These are phyloP conservation scores for Penicillium mononematosum DNA, from an alignment of 495 filamentous ascomycete species.

Conservation along the genomic window DNA sequence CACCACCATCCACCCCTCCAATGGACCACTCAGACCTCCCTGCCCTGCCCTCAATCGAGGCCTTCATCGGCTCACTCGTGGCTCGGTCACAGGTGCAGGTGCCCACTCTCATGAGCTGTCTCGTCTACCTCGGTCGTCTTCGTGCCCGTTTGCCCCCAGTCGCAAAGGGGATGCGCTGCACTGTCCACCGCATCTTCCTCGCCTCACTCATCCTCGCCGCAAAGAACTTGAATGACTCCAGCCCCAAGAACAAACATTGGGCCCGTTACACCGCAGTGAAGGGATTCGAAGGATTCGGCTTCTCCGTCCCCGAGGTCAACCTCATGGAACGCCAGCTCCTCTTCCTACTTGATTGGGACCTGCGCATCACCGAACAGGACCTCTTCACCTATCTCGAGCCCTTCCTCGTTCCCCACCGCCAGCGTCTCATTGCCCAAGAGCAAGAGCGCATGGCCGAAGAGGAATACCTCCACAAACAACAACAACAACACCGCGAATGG, in stretches of 20 bases:
- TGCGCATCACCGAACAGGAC: conserved; percentile 78
- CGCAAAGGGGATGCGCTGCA: conserved; percentile 96
- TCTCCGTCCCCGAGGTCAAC: conserved; percentile 92
- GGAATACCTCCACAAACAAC: conserved; percentile 34
- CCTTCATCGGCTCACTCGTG: conserved; percentile 88
- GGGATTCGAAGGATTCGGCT: conserved; percentile 79
- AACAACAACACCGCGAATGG: conserved; percentile 44
- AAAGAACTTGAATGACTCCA: conserved; percentile 84
- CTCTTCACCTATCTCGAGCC: conserved; percentile 83
- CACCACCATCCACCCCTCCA: conserved; percentile 65
- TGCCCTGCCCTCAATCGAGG: conserved; percentile 72
- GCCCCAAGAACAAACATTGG: conserved; percentile 99
- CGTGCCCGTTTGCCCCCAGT: conserved; percentile 82
- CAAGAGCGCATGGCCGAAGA: conserved; percentile 31
- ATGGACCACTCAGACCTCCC: conserved; percentile 50
- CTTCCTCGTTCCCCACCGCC: conserved; percentile 82
- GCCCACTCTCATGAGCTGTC: conserved; percentile 91
- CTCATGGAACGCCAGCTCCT: conserved; percentile 98
- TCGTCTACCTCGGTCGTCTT: conserved; percentile 88
- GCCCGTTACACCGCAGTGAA: conserved; percentile 80
- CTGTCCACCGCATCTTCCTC: conserved; percentile 85
- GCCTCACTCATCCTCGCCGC: conserved; percentile 76
- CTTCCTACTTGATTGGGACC: conserved; percentile 90
- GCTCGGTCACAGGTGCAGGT: conserved; percentile 94
- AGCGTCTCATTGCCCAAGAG: conserved; percentile 34